Percentiles rank a stretch among this genome's conserved stretches.
phyloP scores from a whole-genome alignment of 441 rosid species.

The Adansonia rubrostipa region DNA sequence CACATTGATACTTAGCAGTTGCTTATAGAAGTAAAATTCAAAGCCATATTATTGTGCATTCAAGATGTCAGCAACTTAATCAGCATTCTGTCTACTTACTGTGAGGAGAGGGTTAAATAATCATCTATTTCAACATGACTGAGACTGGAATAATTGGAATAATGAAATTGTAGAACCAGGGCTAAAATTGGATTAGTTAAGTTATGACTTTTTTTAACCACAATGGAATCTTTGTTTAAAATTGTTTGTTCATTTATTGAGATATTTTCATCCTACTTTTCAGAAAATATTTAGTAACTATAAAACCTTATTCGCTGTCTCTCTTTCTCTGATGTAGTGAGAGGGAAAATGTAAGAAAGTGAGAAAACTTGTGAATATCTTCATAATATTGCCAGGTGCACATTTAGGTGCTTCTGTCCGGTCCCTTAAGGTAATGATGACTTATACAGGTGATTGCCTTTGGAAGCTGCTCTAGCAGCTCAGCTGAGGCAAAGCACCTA shows the following conservation, averaged over 20 bases:
- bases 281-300: background rate
- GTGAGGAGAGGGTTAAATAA: conserved; percentile 44
- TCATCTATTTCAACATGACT: background rate
- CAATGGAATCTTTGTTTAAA: background rate
- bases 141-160: background rate
- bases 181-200: background rate
- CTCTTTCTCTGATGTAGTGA: background rate
- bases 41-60: background rate
- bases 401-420: background rate
- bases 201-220: background rate
- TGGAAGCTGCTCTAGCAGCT: background rate
- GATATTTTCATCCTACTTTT: background rate
- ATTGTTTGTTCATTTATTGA: background rate
- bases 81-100: background rate
- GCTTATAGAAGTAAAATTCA: background rate
- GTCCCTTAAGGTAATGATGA: background rate
- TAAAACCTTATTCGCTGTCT: background rate
- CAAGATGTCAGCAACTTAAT: background rate
- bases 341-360: background rate
- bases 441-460: background rate
- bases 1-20: background rate
- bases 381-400: background rate
- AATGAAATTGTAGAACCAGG: background rate
- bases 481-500: background rate
- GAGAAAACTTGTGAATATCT: conserved; percentile 9